Base-by-base conservation (phyloP, 1,284 basidiomycete genomes). In the Ustilago shanxiensis region DNA sequence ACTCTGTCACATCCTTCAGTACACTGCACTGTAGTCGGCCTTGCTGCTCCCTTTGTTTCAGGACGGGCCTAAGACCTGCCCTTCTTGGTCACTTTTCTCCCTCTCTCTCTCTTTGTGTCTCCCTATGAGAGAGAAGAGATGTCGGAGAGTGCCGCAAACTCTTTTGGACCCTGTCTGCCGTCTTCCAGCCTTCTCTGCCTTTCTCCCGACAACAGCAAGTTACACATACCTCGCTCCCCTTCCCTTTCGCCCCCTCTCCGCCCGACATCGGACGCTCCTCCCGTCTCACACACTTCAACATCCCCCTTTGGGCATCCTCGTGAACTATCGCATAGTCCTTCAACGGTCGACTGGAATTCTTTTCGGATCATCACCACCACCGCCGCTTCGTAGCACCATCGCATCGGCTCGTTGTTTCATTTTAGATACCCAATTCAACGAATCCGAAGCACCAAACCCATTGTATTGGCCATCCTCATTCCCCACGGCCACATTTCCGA, bases 261-360 rank as follows among this genome's bases (percentile, higher is more conserved):
- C 20, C 41, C 41, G 41, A 7, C 11, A 44, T 20, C 41, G 41
- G 20, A 44, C 41, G n/a, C 41, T 16, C 45, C 41, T 33, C 24
- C 28, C 53, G 14, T 24, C 20, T 45, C 3, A 28, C 39, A n/a
- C n/a, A n/a, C n/a, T n/a, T n/a, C n/a, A n/a, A n/a, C n/a, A n/a
- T n/a, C n/a, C n/a, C n/a, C n/a, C n/a, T n/a, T 8, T 28, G 13
- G 26, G 8, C 29, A 28, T 24, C 28, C 7, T 35, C 7, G n/a
- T 20, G 18, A 22, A n/a, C 4, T n/a, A 24, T 1, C 20, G 16
- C 10, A 10, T 14, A 33, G 35, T 22, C 45, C 31, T 56, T 60
- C 58, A 60, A 58, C 66, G 57, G 45, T 47, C 58, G 52, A 37
- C 44, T 47, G 28, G n/a, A n/a, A 20, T 47, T 9, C 44, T 41